These are phyloP conservation scores for Nemania sp. DNA, from an alignment of 2,329 filamentous ascomycete species.

Conservation along the genomic window DNA sequence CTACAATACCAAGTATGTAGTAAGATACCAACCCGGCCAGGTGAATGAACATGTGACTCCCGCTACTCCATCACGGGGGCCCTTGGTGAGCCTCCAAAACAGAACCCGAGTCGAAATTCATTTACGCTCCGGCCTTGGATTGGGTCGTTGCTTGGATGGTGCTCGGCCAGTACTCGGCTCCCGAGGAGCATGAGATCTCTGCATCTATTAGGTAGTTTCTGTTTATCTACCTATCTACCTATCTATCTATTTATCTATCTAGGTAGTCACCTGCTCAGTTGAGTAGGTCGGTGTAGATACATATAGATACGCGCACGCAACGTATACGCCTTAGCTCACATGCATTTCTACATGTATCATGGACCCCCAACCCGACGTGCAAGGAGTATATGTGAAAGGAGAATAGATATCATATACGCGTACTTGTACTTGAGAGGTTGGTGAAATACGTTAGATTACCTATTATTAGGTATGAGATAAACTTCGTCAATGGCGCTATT, in stretches of 20 bases:
- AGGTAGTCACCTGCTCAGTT: conserved; percentile 30
- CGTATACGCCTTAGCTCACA: not conserved
- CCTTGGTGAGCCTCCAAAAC: not conserved
- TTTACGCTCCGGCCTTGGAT: conserved; percentile 9
- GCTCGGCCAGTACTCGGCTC: conserved; percentile 20
- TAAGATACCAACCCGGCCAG: not conserved
- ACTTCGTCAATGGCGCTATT: not conserved
- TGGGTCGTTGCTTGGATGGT: conserved; percentile 14
- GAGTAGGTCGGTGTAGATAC: conserved; percentile 12
- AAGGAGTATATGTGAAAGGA: not conserved
- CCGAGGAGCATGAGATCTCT: not conserved
- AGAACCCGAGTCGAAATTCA: conserved; percentile 6
- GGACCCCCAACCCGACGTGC: too few relatives aligned
- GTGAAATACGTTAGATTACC: conserved; percentile 15
- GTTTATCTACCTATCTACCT: not conserved
- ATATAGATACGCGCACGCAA: not conserved
- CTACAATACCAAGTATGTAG: not conserved
- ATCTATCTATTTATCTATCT: not conserved
- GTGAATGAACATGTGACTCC: conserved; percentile 1
- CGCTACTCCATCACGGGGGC: conserved; percentile 15
- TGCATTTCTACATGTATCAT: not conserved
- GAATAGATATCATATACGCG: not conserved
- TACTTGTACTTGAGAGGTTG: not conserved
- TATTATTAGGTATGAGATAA: conserved; percentile 8
- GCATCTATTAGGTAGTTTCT: not conserved